Conservation (phyloP, 2,329 filamentous ascomycete genomes). For the Diaporthe citriasiana region DNA sequence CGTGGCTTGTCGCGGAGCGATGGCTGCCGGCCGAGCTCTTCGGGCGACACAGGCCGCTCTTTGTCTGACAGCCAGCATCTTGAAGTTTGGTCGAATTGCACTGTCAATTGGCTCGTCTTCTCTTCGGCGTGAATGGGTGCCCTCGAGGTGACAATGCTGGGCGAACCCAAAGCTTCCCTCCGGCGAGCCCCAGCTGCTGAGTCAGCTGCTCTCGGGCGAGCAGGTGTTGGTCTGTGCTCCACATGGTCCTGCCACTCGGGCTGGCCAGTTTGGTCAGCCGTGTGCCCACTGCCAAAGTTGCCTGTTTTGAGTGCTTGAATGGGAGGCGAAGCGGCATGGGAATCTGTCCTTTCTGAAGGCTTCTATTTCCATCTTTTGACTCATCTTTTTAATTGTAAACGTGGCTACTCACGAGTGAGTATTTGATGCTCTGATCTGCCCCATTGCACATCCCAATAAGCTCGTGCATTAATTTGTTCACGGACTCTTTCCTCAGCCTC, state of each 20-base stretch:
- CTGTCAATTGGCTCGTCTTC: slow-evolving; percentile 38
- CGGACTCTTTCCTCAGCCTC: not conserved
- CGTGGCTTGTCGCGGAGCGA: slow-evolving; percentile 48
- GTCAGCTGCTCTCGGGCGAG: slow-evolving; percentile 10
- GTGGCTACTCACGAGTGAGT: slow-evolving; percentile 16
- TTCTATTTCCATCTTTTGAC: slow-evolving; percentile 47
- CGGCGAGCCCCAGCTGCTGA: not conserved
- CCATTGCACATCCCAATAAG: not conserved
- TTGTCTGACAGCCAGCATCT: slow-evolving; percentile 56
- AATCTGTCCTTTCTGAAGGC: slow-evolving; percentile 50
- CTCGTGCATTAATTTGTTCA: not conserved
- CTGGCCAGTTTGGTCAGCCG: slow-evolving; percentile 30
- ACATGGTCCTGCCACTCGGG: slow-evolving; percentile 4
- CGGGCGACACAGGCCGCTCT: slow-evolving; percentile 55
- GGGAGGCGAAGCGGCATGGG: slow-evolving; percentile 5
- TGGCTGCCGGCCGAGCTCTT: slow-evolving; percentile 50
- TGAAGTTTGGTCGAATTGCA: slow-evolving; percentile 40
- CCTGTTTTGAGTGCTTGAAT: slow-evolving; percentile 19
- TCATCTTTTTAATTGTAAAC: slow-evolving; percentile 42
- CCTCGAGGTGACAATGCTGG: slow-evolving; percentile 34
- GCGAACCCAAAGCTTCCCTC: slow-evolving; percentile 26
- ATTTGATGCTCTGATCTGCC: not conserved
- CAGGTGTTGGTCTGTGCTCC: slow-evolving; percentile 26
- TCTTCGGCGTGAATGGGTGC: not conserved
- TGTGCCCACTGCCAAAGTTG: slow-evolving; percentile 16